Conservation (phyloP, 2,329 filamentous ascomycete genomes). For the Aureobasidium sp. region DNA sequence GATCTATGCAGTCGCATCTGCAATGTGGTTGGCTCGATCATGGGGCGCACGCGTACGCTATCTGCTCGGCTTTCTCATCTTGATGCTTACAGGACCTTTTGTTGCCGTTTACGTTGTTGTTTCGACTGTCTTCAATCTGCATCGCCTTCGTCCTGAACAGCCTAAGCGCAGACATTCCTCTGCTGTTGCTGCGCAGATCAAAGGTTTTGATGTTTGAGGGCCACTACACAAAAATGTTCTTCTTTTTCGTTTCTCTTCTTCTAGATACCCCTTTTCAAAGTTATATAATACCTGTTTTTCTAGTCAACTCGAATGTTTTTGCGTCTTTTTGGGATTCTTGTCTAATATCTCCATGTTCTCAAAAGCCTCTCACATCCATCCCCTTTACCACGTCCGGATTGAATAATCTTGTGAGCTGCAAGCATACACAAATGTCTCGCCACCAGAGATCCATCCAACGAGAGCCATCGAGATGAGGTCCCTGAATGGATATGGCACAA, state of each 20-base stretch:
- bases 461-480: too few relatives aligned
- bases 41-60: conserved; percentile 22
- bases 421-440: too few relatives aligned
- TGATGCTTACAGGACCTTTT: conserved; percentile 28
- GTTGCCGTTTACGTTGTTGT: conserved; percentile 37
- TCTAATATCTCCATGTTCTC: too few relatives aligned
- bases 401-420: too few relatives aligned
- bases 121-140: conserved; percentile 36
- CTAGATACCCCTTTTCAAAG: background rate
- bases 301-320: too few relatives aligned
- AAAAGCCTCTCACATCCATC: too few relatives aligned
- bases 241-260: background rate
- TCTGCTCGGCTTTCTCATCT: conserved; percentile 23
- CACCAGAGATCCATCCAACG: too few relatives aligned
- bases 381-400: too few relatives aligned
- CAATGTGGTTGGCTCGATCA: conserved; percentile 23
- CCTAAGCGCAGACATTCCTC: background rate
- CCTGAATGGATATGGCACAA: too few relatives aligned
- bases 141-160: conserved; percentile 16
- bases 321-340: too few relatives aligned
- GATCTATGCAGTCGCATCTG: conserved; percentile 23
- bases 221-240: background rate
- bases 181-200: background rate
- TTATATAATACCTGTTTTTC: too few relatives aligned
- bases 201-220: background rate